Evolutionary conservation across 2,329 filamentous ascomycete species (phyloP), one percentile per base, ranked within the genome.

Genomic region (Verticillium longisporum): DNA sequence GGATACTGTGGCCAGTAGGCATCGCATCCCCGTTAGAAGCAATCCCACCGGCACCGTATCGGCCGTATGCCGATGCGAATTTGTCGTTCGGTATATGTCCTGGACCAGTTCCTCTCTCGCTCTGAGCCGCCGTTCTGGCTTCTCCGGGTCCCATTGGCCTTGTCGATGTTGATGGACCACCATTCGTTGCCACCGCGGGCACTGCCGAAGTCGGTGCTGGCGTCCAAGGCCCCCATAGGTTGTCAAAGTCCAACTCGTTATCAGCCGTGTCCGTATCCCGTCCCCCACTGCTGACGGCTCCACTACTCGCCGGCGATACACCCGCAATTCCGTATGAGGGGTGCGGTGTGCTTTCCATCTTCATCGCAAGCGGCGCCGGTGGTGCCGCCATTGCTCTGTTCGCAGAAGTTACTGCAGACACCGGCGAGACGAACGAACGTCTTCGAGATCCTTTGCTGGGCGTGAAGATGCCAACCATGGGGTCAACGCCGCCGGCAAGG

Each of bases 161-260:
- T 9, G n/a, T 1, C 4, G 26, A 15, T 34, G 34, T 56, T n/a
- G 53, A 45, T 9, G 18, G 18, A 50, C 55, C 55, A 37, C 55
- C n/a, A 26, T 50, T 50, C 18, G 41, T 50, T 3, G 31, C 14
- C 53, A 26, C 9, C 50, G 45, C 38, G 61, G 10, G 1, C 58
- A 57, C 36, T 15, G 34, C 34, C 34, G 65, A 55, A 67, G 13
- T 13, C 26, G 26, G 26, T 2, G 21, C 50, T 11, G 50, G n/a
- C 11, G 54, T 55, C 54, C 54, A 32, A 2, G 50, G 50, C 13
- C 68, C 67, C 73, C 74, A 77, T 32, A 77, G 61, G 58, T 65
- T 69, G 53, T 76, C 73, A 57, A 77, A 74, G 53, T 75, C 70
- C 55, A 77, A 71, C 59, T 74, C 73, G 6, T 69, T 64, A 10